A percentile compares a stretch with the other conserved stretches of the same genome.
Evolutionary conservation across 345 rosid genomes (phyloP).

Genomic region (Leavenworthia alabamica): DNA sequence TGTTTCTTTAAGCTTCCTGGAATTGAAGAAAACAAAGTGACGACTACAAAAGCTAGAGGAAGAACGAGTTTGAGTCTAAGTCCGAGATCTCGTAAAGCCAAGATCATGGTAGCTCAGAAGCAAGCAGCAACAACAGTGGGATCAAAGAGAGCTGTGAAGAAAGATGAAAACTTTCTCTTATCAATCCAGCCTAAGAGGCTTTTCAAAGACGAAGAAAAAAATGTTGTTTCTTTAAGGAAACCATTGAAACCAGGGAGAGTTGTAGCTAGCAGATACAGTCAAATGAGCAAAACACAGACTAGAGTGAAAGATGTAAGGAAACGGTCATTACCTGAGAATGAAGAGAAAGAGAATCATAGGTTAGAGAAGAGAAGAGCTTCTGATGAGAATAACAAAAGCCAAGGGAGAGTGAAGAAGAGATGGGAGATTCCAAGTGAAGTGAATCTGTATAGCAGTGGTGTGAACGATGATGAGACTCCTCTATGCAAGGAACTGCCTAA

Average conservation of each 20-base stretch:
- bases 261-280: constrained; percentile 74
- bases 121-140: constrained; percentile 66
- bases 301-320: constrained; percentile 42
- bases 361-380: constrained; percentile 65
- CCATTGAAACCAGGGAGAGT: constrained; percentile 58
- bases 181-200: constrained; percentile 73
- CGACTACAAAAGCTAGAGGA: constrained; percentile 59
- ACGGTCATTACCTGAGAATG: constrained; percentile 62
- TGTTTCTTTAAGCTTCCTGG: constrained; percentile 86
- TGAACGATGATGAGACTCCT: constrained; percentile 37
- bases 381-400: constrained; percentile 32
- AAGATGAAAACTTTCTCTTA: constrained; percentile 48
- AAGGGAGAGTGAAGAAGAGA: constrained; percentile 68
- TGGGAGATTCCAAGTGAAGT: constrained; percentile 84
- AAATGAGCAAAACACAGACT: constrained; percentile 20
- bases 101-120: constrained; percentile 40
- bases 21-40: constrained; percentile 57
- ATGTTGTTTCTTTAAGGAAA: constrained; percentile 42
- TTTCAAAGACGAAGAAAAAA: constrained; percentile 73
- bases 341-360: constrained; percentile 49
- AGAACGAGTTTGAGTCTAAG: constrained; percentile 63
- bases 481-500: constrained; percentile 45
- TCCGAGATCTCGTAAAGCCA: constrained; percentile 60
- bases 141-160: constrained; percentile 56
- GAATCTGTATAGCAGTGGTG: constrained; percentile 32